These are phyloP conservation scores for Graphilbum sp. DNA, from an alignment of 2,329 filamentous ascomycete species.

Conservation along the genomic window DNA sequence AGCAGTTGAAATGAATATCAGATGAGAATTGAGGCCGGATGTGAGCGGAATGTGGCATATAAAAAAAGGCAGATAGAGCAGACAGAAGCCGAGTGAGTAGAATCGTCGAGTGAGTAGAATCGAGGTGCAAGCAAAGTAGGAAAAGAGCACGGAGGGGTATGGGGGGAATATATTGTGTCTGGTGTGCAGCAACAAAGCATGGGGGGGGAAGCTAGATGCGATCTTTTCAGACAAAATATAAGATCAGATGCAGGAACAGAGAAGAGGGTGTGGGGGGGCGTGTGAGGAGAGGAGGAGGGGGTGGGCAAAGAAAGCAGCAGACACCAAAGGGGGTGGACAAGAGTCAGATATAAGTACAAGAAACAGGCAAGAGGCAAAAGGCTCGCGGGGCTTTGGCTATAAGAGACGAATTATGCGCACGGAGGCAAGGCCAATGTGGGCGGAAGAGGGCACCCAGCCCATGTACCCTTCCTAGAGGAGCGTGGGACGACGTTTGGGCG, in stretches of 20 bases:
- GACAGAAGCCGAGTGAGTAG: too few relatives aligned
- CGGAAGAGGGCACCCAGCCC: not conserved
- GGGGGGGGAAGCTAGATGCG: not conserved
- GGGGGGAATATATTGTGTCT: not conserved
- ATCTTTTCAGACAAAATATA: constrained; percentile 4
- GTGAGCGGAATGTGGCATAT: too few relatives aligned
- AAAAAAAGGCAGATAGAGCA: too few relatives aligned
- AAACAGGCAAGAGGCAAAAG: not conserved
- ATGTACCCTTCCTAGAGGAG: not conserved
- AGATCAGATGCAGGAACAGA: constrained; percentile 10
- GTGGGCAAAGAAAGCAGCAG: constrained; percentile 1
- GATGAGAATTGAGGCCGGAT: too few relatives aligned
- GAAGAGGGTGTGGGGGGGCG: constrained; percentile 1
- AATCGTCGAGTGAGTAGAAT: too few relatives aligned
- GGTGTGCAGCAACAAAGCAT: not conserved
- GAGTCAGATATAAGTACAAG: not conserved
- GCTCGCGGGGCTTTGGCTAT: not conserved
- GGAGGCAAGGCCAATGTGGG: not conserved
- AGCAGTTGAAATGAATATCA: too few relatives aligned
- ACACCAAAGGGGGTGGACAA: not conserved
- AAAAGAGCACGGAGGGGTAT: not conserved
- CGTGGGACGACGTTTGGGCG: too few relatives aligned
- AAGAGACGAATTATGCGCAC: not conserved
- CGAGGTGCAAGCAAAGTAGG: not conserved
- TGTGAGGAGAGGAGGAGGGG: not conserved